These are phyloP conservation scores for Prunus padus DNA, from an alignment of 306 rosid species.

Conservation along the genomic window DNA sequence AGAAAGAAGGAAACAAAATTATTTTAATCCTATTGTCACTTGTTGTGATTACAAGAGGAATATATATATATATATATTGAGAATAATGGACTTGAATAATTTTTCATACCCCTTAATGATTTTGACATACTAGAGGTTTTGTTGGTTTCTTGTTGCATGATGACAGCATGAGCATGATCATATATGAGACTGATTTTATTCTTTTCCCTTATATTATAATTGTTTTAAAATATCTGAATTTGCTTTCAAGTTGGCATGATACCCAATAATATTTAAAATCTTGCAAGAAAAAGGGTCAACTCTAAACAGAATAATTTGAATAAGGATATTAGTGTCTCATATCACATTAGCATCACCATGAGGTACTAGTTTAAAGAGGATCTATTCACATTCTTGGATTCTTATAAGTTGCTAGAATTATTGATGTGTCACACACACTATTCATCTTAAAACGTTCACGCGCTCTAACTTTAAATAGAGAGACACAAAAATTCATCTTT, in stretches of 20 bases:
- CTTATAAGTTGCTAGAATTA: not conserved
- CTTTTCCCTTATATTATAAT: not conserved
- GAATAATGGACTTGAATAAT: not conserved
- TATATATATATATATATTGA: not conserved
- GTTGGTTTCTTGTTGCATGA: not conserved
- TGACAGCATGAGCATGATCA: too few species aligned
- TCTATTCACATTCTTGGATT: slow-evolving; percentile 16
- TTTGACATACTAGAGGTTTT: not conserved
- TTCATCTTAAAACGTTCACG: not conserved
- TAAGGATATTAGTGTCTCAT: slow-evolving; percentile 16
- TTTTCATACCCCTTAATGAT: not conserved
- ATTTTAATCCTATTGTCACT: not conserved
- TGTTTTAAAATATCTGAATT: not conserved
- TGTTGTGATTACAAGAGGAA: not conserved
- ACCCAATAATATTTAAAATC: not conserved
- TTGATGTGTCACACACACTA: not conserved
- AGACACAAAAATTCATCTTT: not conserved
- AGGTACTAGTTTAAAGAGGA: not conserved
- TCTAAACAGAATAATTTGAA: slow-evolving; percentile 15
- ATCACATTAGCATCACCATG: not conserved
- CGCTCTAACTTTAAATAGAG: not conserved
- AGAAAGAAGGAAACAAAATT: too few species aligned
- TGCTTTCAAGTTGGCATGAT: slow-evolving; percentile 19
- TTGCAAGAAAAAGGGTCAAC: not conserved
- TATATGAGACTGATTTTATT: not conserved